Evolutionary conservation across 75 land plant genomes (phyloP), one percentile per base, ranked within the genome.

Genomic region (Pinus taeda): DNA sequence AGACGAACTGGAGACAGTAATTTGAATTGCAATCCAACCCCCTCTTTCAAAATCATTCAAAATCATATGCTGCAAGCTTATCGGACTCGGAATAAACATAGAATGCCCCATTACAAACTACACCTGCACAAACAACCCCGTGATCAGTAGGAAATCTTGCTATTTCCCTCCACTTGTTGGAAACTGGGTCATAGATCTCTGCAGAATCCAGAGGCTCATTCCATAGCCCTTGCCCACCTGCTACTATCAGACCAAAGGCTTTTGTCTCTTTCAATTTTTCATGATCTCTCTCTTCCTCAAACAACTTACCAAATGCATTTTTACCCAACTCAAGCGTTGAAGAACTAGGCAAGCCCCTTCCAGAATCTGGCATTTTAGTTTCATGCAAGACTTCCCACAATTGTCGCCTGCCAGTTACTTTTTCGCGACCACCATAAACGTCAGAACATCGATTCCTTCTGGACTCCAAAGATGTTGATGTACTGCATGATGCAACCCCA

Each of bases 171-270:
- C 96, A 93, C 78, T 78, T 82, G 65, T 92, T 81, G 49, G 89
- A 76, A 36, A 57, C 42, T 5, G 92, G 86, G 78, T 93, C 95
- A 80, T 92, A 93, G 20, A 92, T 76, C 72, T 93, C 94, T 21
- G 85, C 94, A 57, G 94, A 82, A 76, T 88, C 85, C 33, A 93
- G 80, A 24, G 88, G 85, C 75, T 92, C 87, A 60, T 90, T 90
- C 88, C 89, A 92, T 9, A 82, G 60, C 12, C 94, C 96, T 58
- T 76, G 83, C 21, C 96, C 96, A 60, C 96, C 96, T 0, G 84
- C 89, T 56, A 84, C 96, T 76, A 93, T 91, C 80, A 93, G 60
- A 24, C n/a, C n/a, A n/a, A n/a, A n/a, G n/a, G n/a, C n/a, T n/a
- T n/a, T n/a, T n/a, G n/a, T n/a, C n/a, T n/a, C n/a, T n/a, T n/a